Base-by-base conservation (phyloP, 1,284 basidiomycete genomes). In the Ganoderma lucidum region DNA sequence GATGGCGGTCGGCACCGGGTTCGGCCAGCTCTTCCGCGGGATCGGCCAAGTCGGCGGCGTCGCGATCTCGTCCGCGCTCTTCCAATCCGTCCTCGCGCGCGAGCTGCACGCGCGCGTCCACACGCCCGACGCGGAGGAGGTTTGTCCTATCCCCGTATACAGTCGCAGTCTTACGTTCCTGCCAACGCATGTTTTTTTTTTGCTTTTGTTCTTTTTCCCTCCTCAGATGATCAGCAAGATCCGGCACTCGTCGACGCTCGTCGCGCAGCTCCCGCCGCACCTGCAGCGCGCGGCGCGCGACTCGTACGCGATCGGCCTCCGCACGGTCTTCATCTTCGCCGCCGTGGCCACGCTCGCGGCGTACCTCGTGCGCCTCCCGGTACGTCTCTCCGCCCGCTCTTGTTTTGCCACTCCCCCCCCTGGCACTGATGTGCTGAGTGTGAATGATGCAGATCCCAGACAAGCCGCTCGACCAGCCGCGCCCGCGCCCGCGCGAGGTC, bases 21-120 rank as follows among this genome's bases (percentile, higher is more conserved):
- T 96, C 76, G 89, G 87, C 53, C 93, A 95, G 76, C 81, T 96
- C 48, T 93, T 94, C 78, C 87, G 95, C 39, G 91, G 91, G 5
- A 78, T 93, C 42, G 92, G 94, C 41, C 95, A 96, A 85, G 94
- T 96, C 6, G 87, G 88, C 14, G 95, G 95, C 6, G 94, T 96
- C 1, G 93, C 92, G 0, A 80, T 93, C n/a, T 89, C 92, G 1
- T 92, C 94, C 0, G 93, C 92, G 0, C 81, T 96, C 12, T 93
- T 96, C 80, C 95, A 96, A 75, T 87, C 86, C 2, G 83, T 84
- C 51, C 85, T 96, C 37, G 88, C 88, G 62, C 74, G 74, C 1
- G 88, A 94, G 74, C 83, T 96, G 39, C 83, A 83, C 32, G 80
- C 85, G 61, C 87, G 91, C 2, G 91, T 96, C 66, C 85, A 85